Evolutionary conservation across 2,329 filamentous ascomycete species (phyloP), one percentile per base, ranked within the genome.

Genomic region (Cercospora sojina): DNA sequence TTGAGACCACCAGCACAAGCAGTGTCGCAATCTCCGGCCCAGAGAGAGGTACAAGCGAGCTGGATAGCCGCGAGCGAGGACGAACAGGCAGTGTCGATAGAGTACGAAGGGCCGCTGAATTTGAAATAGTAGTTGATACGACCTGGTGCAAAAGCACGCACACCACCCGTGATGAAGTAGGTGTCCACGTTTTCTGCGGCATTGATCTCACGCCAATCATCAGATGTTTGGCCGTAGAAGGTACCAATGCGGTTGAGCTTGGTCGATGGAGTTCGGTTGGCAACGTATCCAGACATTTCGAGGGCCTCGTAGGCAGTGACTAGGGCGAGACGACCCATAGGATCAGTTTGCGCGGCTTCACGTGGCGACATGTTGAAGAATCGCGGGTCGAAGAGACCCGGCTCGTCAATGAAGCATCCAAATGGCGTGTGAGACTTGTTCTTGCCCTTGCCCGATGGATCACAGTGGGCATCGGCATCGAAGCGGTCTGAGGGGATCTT

Each of bases 351-450:
- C 60, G 87, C 86, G 29, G 91, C 91, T 79, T 94, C 91, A 72
- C 90, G 87, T 5, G 91, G 90, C 38, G 90, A 93, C 88, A 94
- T 93, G 79, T 92, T 92, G 85, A 94, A 94, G 80, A 94, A 93
- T 0, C 89, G 84, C n/a, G 90, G 88, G 73, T 94, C 91, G 74
- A 94, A 94, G 57, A 90, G 82, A 64, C 90, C 90, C 0, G 91
- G 90, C 68, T 92, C 86, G 68, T 92, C 87, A 70, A 92, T 86
- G 80, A 88, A 93, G 80, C 90, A 91, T 16, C 91, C 91, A 72
- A 88, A 92, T 3, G 88, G 89, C 1, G 90, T 92, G 77, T 91
- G 88, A 62, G 87, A 90, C 65, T 90, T 92, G 80, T 93, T 93
- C 77, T 88, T 88, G 32, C 82, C 84, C 77, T 92, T 92, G 23